A percentile compares a stretch with the other conserved stretches of the same genome.
Evolutionary conservation across 2,329 filamentous ascomycete genomes (phyloP).

Genomic region (Beauveria sp.): DNA sequence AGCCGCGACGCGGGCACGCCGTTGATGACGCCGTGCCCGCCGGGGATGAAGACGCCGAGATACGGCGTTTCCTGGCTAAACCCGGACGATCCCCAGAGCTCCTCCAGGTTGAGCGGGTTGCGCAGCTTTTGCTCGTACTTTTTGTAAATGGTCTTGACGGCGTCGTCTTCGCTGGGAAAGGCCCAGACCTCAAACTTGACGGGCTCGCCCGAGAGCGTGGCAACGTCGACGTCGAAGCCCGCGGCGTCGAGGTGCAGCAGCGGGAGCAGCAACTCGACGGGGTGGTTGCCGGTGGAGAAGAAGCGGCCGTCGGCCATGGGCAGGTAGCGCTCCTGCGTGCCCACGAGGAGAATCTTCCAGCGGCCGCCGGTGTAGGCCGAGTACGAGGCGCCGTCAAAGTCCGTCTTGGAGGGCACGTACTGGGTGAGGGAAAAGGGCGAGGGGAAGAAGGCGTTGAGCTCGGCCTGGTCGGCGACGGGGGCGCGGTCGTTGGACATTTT

Average conservation of each 20-base stretch:
- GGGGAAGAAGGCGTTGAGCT: conserved; percentile 17
- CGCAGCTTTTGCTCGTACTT: conserved; percentile 16
- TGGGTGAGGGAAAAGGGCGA: conserved; percentile 17
- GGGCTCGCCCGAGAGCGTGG: conserved; percentile 16
- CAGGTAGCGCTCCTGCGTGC: conserved; percentile 17
- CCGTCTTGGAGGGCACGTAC: conserved; percentile 15
- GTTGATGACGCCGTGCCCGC: conserved; percentile 16
- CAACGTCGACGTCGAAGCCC: conserved; percentile 16
- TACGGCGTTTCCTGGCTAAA: conserved; percentile 13
- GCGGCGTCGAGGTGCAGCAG: conserved; percentile 16
- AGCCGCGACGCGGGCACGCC: conserved; percentile 13
- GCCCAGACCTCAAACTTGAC: conserved; percentile 19
- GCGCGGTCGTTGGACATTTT: conserved; percentile 10
- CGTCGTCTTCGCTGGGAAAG: conserved; percentile 19
- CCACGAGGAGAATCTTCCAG: conserved; percentile 17
- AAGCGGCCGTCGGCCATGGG: conserved; percentile 16
- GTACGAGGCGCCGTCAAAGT: conserved; percentile 16
- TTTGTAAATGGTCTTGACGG: conserved; percentile 19
- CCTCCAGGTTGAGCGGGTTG: conserved; percentile 13
- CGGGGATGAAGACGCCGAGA: conserved; percentile 16
- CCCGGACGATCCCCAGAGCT: conserved; percentile 12
- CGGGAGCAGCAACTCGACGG: conserved; percentile 16
- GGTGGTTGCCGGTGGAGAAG: conserved; percentile 18
- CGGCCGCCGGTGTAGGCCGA: conserved; percentile 15
- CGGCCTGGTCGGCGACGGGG: conserved; percentile 16